Evolutionary conservation across 1,284 basidiomycete genomes (phyloP).

Genomic region (Tilletia walkeri): DNA sequence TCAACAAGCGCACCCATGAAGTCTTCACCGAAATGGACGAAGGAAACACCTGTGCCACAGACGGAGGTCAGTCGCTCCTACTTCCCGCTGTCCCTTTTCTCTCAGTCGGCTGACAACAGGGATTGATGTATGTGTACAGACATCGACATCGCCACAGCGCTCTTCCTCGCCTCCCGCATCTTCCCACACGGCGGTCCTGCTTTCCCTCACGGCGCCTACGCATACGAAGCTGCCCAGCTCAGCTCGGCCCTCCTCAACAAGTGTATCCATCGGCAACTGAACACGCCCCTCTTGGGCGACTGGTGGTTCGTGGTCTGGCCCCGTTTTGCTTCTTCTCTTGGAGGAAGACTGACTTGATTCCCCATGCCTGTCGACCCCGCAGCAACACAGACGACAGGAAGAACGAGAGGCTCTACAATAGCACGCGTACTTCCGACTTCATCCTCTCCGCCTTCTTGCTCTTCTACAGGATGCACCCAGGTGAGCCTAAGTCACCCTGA

Average conservation of each 20-base stretch:
- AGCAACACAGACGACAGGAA: slow-evolving; percentile 31
- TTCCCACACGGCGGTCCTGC: slow-evolving; percentile 33
- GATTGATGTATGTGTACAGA: slow-evolving; percentile 20
- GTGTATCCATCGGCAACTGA: slow-evolving; percentile 36
- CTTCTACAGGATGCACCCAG: slow-evolving; percentile 32
- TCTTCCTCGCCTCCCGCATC: slow-evolving; percentile 31
- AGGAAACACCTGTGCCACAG: slow-evolving; percentile 40
- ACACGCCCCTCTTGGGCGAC: slow-evolving; percentile 45
- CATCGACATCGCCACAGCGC: slow-evolving; percentile 46
- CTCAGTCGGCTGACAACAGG: not conserved
- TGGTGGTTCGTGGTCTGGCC: slow-evolving; percentile 29
- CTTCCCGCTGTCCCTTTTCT: not conserved
- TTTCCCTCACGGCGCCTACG: slow-evolving; percentile 32
- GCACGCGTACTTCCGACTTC: slow-evolving; percentile 42
- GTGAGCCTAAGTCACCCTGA: not conserved
- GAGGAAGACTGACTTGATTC: no score
- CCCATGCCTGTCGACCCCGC: not conserved
- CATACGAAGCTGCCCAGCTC: slow-evolving; percentile 32
- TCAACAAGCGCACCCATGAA: slow-evolving; percentile 13
- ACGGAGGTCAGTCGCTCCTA: slow-evolving; percentile 29
- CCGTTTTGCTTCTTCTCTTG: not conserved
- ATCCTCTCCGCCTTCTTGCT: slow-evolving; percentile 42
- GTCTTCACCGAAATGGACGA: slow-evolving; percentile 40
- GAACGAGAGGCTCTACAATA: slow-evolving; percentile 33
- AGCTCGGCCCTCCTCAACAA: slow-evolving; percentile 28